These are phyloP conservation scores for Hansfordia pulvinata DNA, from an alignment of 2,329 filamentous ascomycete genomes.

Conservation along the genomic window DNA sequence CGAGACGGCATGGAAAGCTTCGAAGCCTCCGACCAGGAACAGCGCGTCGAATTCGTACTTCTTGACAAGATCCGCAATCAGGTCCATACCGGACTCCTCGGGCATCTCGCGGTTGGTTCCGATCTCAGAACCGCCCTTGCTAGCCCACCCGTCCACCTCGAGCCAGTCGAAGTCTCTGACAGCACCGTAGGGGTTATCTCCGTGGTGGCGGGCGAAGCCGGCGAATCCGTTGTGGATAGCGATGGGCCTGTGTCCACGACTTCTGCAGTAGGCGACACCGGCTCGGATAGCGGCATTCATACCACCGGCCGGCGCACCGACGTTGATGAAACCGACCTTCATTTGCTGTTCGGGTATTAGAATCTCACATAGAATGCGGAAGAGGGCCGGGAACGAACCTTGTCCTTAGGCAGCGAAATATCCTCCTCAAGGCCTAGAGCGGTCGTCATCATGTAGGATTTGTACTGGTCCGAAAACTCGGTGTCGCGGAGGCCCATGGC, in stretches of 20 bases:
- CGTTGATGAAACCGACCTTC: constrained; percentile 91
- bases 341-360: constrained; percentile 48
- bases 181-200: constrained; percentile 65
- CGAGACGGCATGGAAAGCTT: constrained; percentile 85
- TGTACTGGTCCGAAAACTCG: constrained; percentile 87
- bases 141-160: constrained; percentile 90
- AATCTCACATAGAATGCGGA: too few species aligned
- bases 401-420: constrained; percentile 52
- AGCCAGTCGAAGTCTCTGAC: constrained; percentile 85
- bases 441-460: constrained; percentile 83
- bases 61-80: constrained; percentile 70
- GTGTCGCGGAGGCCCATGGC: constrained; percentile 84
- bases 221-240: constrained; percentile 96
- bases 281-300: constrained; percentile 96
- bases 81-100: constrained; percentile 68
- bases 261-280: constrained; percentile 83
- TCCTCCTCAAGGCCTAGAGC: constrained; percentile 59
- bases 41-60: constrained; percentile 82
- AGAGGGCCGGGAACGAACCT: constrained; percentile 34
- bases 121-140: constrained; percentile 93
- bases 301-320: constrained; percentile 89
- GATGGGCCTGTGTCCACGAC: constrained; percentile 81
- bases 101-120: constrained; percentile 93
- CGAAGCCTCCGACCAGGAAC: constrained; percentile 88
- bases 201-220: constrained; percentile 81